Evolutionary conservation across 495 filamentous ascomycete genomes (phyloP).

Genomic region (Chaetomium fimeti): DNA sequence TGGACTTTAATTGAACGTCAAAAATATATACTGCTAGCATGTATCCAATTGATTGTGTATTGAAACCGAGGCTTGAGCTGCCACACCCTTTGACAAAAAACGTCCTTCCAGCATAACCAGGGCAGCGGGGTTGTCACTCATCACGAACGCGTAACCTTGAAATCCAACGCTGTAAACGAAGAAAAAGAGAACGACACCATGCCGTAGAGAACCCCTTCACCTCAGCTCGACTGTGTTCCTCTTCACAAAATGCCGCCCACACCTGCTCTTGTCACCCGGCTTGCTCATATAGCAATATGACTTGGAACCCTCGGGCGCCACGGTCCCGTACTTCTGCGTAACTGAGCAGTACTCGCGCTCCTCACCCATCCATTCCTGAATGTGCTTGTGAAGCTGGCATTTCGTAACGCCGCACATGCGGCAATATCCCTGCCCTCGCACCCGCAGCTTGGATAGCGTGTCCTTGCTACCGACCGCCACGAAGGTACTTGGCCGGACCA

Average conservation of each 20-base stretch:
- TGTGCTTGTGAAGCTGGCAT: conserved; percentile 55
- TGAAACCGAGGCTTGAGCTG: neutral
- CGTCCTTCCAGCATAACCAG: neutral
- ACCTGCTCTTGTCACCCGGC: conserved; percentile 48
- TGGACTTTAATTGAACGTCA: neutral
- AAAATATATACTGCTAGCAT: neutral
- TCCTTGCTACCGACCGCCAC: conserved; percentile 1
- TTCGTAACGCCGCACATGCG: conserved; percentile 52
- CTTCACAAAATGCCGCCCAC: conserved; percentile 45
- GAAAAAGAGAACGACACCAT: neutral
- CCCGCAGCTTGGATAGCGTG: conserved; percentile 41
- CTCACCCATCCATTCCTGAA: conserved; percentile 52
- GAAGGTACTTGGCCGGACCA: conserved; percentile 20
- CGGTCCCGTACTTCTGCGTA: conserved; percentile 49
- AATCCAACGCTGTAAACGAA: neutral
- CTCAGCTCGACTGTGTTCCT: conserved; percentile 31
- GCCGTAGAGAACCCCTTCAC: conserved; percentile 12
- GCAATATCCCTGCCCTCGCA: conserved; percentile 50
- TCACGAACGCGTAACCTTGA: neutral
- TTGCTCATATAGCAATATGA: conserved; percentile 50
- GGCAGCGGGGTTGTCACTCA: neutral
- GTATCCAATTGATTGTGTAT: neutral
- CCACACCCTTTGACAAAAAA: neutral
- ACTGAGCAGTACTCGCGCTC: conserved; percentile 51
- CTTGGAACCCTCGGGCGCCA: conserved; percentile 39